phyloP scores from a whole-genome alignment of 108 stramenopile species.

The Nitzschia sp. region DNA sequence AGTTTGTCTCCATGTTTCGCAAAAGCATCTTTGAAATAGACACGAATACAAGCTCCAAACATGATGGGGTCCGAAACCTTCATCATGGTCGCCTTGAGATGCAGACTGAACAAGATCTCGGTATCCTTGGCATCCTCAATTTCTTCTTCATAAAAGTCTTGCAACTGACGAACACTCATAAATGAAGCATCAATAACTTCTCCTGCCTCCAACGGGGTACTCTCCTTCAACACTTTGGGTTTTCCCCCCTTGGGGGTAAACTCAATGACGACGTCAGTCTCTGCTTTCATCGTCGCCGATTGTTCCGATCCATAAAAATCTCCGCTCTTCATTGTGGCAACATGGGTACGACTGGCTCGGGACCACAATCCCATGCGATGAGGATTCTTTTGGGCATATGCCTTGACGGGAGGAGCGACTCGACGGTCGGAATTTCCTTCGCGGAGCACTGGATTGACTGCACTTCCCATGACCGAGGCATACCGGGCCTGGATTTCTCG shows the following conservation, averaged over 20 bases:
- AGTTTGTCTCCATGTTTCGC: constrained; percentile 82
- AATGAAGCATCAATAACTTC: constrained; percentile 88
- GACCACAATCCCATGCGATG: constrained; percentile 93
- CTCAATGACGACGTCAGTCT: constrained; percentile 74
- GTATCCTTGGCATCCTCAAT: constrained; percentile 86
- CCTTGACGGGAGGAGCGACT: constrained; percentile 91
- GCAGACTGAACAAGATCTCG: constrained; percentile 77
- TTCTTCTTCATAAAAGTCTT: constrained; percentile 75
- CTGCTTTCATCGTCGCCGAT: constrained; percentile 58
- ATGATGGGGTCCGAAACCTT: constrained; percentile 93
- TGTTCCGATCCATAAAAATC: constrained; percentile 90
- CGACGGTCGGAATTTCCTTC: constrained; percentile 94
- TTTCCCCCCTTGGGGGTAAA: constrained; percentile 42
- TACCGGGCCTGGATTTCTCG: constrained; percentile 67
- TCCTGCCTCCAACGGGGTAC: constrained; percentile 58
- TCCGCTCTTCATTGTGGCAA: constrained; percentile 88
- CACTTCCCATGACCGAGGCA: constrained; percentile 79
- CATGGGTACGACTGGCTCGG: constrained; percentile 82
- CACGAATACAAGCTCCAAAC: constrained; percentile 90
- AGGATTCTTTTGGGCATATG: constrained; percentile 93
- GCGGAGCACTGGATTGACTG: constrained; percentile 92
- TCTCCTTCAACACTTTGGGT: constrained; percentile 68
- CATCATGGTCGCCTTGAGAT: constrained; percentile 97
- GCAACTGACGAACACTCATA: constrained; percentile 66
- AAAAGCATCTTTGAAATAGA: constrained; percentile 88